Base-by-base conservation (phyloP, 257 asterid genomes). In the Solanum raphanifolium region DNA sequence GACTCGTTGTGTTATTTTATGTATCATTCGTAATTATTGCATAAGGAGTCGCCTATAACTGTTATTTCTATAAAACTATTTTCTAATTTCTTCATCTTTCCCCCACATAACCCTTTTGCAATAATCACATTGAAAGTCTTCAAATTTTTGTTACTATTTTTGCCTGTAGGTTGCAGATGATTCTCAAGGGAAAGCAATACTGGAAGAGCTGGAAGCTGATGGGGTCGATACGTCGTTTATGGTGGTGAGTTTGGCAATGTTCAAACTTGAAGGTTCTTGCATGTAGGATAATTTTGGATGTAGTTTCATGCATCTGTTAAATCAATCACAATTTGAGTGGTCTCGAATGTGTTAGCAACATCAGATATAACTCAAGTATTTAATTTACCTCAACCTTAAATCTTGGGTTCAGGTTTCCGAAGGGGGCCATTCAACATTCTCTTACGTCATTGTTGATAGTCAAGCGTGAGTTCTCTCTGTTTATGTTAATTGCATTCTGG, bases 371-470 rank as follows among this genome's bases (percentile, higher is more conserved):
- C 29, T 27, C 3, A 2, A 79, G 65, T 5, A 29, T 79, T 79
- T 79, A 46, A 81, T 46, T 15, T 7, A 6, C 68, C n/a, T 46
- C 20, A 18, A 29, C 68, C 29, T 29, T 7, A 46, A 81, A 46
- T 81, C 1, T 81, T 81, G 27, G 84, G 60, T 87, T 75, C 93
- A 97, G 99, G 98, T 97, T 69, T 93, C 99, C 18, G 66, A 95
- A 87, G 98, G 98, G 65, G 99, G 99, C 87, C 96, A 95, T 91
- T 95, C 99, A 39, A 97, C 99, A 29, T 97, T 97, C 93, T 94
- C 98, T 88, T 97, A 97, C 89, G 60, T 97, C 89, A 95, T 97
- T 87, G 99, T 97, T 29, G 99, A 97, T 93, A 95, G 88, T 6
- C 90, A 97, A 90, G 95, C 94, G 99, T 97, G 91, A 93, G 99